A percentile compares a stretch with the other conserved stretches of the same genome.
phyloP scores from a whole-genome alignment of 2,329 filamentous ascomycete species.

The Fusarium acutatum region DNA sequence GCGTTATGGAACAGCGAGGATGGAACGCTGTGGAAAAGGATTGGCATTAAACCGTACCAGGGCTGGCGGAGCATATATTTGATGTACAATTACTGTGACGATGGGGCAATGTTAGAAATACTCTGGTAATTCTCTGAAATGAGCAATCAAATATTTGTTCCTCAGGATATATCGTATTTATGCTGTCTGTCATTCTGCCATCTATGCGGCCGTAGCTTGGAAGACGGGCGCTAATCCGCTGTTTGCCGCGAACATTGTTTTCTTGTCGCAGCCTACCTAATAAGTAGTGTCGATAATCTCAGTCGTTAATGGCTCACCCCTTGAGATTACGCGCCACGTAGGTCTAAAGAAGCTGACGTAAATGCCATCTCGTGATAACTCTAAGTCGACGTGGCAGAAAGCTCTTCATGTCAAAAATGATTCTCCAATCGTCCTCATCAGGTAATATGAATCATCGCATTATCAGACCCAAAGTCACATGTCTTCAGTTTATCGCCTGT shows the following conservation, averaged over 20 bases:
- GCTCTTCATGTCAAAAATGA: neutral
- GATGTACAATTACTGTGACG: slow-evolving; percentile 27
- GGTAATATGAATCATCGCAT: neutral
- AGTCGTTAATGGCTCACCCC: slow-evolving; percentile 5
- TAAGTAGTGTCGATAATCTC: slow-evolving; percentile 1
- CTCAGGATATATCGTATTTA: neutral
- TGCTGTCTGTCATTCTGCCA: neutral
- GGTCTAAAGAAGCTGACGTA: slow-evolving; percentile 13
- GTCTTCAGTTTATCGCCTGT: neutral
- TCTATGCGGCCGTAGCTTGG: neutral
- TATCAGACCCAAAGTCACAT: neutral
- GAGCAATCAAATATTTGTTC: neutral
- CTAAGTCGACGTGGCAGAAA: slow-evolving; percentile 14
- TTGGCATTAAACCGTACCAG: slow-evolving; percentile 8
- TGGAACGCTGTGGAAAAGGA: slow-evolving; percentile 30
- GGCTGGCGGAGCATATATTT: slow-evolving; percentile 6
- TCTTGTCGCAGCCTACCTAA: slow-evolving; percentile 18
- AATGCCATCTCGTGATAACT: slow-evolving; percentile 15
- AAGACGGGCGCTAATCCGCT: neutral
- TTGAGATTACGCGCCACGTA: slow-evolving; percentile 1
- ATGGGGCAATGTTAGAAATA: slow-evolving; percentile 17
- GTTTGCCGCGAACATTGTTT: neutral
- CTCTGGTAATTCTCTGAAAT: slow-evolving; percentile 7
- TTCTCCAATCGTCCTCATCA: neutral
- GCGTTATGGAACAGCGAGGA: slow-evolving; percentile 41